These are phyloP conservation scores for Knoxia roxburghii DNA, from an alignment of 257 asterid genomes.

Conservation along the genomic window DNA sequence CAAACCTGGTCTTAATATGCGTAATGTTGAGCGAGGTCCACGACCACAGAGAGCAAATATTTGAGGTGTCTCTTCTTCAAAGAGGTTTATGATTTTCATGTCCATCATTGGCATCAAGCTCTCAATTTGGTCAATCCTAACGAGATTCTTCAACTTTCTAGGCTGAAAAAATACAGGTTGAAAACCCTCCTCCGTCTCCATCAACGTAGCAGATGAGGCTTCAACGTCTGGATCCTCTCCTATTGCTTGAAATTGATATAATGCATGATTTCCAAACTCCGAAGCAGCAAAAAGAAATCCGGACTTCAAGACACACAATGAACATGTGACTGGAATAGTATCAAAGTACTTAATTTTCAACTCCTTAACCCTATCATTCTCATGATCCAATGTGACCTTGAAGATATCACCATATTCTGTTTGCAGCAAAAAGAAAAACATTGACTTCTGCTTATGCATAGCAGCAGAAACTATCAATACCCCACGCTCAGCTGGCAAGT, in stretches of 20 bases:
- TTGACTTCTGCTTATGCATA: constrained; percentile 86
- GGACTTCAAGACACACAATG: constrained; percentile 93
- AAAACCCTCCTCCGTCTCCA: constrained; percentile 98
- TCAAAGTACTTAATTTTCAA: constrained; percentile 89
- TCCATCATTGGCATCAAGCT: constrained; percentile 96
- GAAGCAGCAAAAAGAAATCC: constrained; percentile 97
- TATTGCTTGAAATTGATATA: constrained; percentile 93
- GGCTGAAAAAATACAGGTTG: constrained; percentile 98
- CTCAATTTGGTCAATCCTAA: constrained; percentile 89
- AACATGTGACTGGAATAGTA: constrained; percentile 88
- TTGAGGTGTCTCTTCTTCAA: constrained; percentile 97
- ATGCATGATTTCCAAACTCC: constrained; percentile 95
- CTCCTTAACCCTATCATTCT: constrained; percentile 78
- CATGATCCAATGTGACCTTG: constrained; percentile 82
- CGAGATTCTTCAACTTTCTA: constrained; percentile 87
- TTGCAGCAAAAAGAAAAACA: constrained; percentile 97
- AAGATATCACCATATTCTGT: constrained; percentile 96
- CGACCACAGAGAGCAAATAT: constrained; percentile 92
- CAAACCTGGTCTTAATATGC: constrained; percentile 89
- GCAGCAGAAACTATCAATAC: constrained; percentile 95
- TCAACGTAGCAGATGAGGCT: constrained; percentile 82
- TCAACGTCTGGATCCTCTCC: constrained; percentile 97
- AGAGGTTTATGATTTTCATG: constrained; percentile 78
- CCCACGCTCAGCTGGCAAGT: constrained; percentile 96
- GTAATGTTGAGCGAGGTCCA: constrained; percentile 87